phyloP scores from a whole-genome alignment of 1,284 basidiomycete genomes.

The Fomitiporia mediterranea region DNA sequence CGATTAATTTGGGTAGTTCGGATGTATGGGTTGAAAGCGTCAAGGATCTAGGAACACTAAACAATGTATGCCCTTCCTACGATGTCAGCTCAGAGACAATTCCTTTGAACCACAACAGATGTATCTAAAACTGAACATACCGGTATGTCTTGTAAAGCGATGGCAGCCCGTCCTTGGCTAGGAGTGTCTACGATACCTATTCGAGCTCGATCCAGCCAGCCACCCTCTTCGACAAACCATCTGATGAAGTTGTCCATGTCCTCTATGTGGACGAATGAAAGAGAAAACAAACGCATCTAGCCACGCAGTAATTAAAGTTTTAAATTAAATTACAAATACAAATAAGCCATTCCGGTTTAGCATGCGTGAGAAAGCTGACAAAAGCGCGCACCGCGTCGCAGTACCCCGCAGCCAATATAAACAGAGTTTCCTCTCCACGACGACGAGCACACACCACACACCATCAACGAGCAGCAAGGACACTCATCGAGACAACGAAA shows the following conservation, averaged over 20 bases:
- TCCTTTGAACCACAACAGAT: not conserved
- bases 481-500: not conserved
- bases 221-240: conserved; percentile 43
- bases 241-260: conserved; percentile 31
- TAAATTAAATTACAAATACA: not conserved
- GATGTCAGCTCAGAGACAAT: not conserved
- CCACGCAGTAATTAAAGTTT: too few species aligned
- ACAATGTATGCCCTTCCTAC: conserved; percentile 71
- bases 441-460: not conserved
- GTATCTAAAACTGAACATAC: conserved; percentile 39
- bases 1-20: conserved; percentile 53
- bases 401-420: not conserved
- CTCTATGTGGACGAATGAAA: too few species aligned
- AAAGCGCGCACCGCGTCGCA: not conserved
- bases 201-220: conserved; percentile 36
- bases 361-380: not conserved
- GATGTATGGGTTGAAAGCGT: conserved; percentile 82
- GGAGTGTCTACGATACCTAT: conserved; percentile 50
- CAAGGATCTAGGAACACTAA: conserved; percentile 76
- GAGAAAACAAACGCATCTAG: too few species aligned
- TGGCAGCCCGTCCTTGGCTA: conserved; percentile 62
- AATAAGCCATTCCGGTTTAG: not conserved
- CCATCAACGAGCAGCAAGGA: not conserved
- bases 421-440: not conserved
- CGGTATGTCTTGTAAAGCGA: conserved; percentile 68